phyloP scores from a whole-genome alignment of 768 basidiomycete species.

The Lanmaoa pseudosensibilis region DNA sequence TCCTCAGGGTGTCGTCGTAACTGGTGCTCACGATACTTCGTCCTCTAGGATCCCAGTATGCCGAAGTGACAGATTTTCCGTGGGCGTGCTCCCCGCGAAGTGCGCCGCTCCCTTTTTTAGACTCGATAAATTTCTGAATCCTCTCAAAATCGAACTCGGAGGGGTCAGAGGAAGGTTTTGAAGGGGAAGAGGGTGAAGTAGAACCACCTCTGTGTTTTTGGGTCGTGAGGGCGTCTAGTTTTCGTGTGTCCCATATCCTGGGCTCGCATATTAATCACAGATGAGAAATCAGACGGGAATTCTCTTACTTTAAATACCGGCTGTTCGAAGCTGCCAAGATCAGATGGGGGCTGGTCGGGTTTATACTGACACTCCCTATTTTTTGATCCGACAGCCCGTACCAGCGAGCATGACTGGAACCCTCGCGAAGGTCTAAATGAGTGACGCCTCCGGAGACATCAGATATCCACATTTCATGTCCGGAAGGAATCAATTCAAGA shows the following conservation, averaged over 20 bases:
- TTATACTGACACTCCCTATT: conserved; percentile 78
- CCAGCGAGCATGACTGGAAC: conserved; percentile 52
- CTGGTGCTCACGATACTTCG: conserved; percentile 79
- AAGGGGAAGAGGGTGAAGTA: conserved; percentile 25
- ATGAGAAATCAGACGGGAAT: not conserved
- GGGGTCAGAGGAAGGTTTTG: conserved; percentile 9
- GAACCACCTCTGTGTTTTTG: conserved; percentile 16
- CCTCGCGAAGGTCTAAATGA: conserved; percentile 72
- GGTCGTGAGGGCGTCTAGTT: conserved; percentile 48
- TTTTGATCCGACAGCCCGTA: conserved; percentile 70
- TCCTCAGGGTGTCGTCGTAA: conserved; percentile 74
- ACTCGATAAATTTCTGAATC: conserved; percentile 49
- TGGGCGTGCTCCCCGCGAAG: conserved; percentile 69
- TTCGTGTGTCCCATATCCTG: conserved; percentile 82
- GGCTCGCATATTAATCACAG: not conserved
- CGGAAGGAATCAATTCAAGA: conserved; percentile 65
- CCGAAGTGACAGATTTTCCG: conserved; percentile 76
- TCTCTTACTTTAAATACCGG: conserved; percentile 62
- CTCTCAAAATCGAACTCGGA: conserved; percentile 40
- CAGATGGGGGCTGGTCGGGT: conserved; percentile 65
- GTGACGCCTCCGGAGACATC: conserved; percentile 70
- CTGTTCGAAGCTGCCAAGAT: conserved; percentile 77
- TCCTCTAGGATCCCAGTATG: conserved; percentile 84
- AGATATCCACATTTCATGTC: conserved; percentile 84
- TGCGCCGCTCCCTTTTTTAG: conserved; percentile 51